Conservation (phyloP, 176 grass and related monocot species). For the Phyllostachys edulis region DNA sequence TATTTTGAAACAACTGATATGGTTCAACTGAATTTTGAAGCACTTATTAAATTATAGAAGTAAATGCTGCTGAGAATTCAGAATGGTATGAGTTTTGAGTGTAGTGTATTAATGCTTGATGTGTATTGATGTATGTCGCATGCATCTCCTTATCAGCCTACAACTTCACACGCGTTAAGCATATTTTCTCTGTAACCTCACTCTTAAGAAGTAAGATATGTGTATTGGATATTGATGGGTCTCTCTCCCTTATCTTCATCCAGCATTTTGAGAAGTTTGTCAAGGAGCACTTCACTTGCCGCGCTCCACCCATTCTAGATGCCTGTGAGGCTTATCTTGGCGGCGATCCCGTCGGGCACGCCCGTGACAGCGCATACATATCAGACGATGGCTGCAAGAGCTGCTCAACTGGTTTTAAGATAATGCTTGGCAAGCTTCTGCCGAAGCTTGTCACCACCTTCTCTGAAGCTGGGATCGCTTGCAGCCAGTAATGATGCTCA, state of each 20-base stretch:
- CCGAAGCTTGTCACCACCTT: constrained; percentile 65
- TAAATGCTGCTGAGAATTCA: not conserved
- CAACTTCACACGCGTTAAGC: not conserved
- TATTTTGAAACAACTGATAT: not conserved
- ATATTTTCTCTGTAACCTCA: not conserved
- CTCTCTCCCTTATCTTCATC: constrained; percentile 21
- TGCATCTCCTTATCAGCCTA: not conserved
- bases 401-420: constrained; percentile 86
- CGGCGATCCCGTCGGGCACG: constrained; percentile 55
- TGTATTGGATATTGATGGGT: constrained; percentile 11
- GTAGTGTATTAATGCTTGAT: not conserved
- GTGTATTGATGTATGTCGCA: not conserved
- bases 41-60: not conserved
- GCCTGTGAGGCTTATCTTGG: constrained; percentile 75
- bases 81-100: not conserved
- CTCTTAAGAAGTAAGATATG: not conserved
- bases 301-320: constrained; percentile 45
- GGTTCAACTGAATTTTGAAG: not conserved
- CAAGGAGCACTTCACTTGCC: constrained; percentile 71
- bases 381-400: constrained; percentile 43
- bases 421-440: constrained; percentile 77
- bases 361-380: constrained; percentile 18
- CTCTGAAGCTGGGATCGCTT: constrained; percentile 52
- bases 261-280: constrained; percentile 91
- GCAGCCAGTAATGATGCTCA: constrained; percentile 29